These are phyloP conservation scores for Lachnellula arida DNA, from an alignment of 2,329 filamentous ascomycete species.

Conservation along the genomic window DNA sequence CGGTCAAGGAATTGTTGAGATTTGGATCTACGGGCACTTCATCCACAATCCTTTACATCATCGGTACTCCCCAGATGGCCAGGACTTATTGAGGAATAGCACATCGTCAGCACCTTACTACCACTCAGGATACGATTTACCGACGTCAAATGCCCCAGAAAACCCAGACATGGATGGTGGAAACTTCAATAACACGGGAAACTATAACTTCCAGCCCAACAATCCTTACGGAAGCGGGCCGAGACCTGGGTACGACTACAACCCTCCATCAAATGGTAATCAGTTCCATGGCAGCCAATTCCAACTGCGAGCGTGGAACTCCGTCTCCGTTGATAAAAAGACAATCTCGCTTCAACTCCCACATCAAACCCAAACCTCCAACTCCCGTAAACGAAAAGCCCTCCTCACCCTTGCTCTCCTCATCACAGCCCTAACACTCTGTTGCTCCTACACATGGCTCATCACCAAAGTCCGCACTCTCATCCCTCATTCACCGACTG, in stretches of 20 bases:
- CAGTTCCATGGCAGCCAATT: not conserved
- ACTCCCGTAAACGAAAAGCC: not conserved
- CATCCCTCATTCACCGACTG: not conserved
- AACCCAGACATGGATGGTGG: constrained; percentile 2
- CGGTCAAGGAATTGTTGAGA: constrained; percentile 11
- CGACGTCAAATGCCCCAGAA: not conserved
- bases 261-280: not conserved
- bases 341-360: not conserved
- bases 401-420: constrained; percentile 2
- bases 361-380: not conserved
- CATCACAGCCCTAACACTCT: constrained; percentile 5
- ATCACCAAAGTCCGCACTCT: constrained; percentile 1
- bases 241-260: not conserved
- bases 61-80: constrained; percentile 15
- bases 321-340: not conserved
- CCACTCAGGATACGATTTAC: not conserved
- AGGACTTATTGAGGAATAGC: constrained; percentile 6
- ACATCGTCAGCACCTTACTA: constrained; percentile 5
- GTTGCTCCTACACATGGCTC: constrained; percentile 10
- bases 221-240: not conserved
- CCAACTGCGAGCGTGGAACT: not conserved
- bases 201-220: constrained; percentile 2
- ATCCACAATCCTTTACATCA: constrained; percentile 12
- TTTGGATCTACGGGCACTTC: constrained; percentile 27
- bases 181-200: constrained; percentile 3